Conservation (phyloP, 495 filamentous ascomycete genomes). For the Sphaerosporella brunnea region DNA sequence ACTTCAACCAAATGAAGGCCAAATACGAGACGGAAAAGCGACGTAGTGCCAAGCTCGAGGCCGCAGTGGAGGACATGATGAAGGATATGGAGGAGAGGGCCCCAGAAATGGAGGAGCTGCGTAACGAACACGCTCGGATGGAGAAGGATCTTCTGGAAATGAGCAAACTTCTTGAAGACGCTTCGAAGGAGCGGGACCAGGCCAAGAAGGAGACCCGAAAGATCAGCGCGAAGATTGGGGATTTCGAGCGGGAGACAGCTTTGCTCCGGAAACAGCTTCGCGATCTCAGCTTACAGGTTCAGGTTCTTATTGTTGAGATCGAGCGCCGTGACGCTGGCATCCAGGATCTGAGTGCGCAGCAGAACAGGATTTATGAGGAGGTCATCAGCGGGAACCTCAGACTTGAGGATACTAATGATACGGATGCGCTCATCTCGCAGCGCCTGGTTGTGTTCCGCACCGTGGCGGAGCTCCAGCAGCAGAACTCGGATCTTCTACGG, state of each 20-base stretch:
- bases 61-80: slow-evolving; percentile 65
- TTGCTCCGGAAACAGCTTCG: slow-evolving; percentile 75
- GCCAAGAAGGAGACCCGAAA: slow-evolving; percentile 48
- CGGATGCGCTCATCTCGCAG: slow-evolving; percentile 70
- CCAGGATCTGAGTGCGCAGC: slow-evolving; percentile 45
- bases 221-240: slow-evolving; percentile 52
- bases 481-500: slow-evolving; percentile 67
- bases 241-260: slow-evolving; percentile 51
- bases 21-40: slow-evolving; percentile 48
- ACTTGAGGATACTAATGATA: slow-evolving; percentile 56
- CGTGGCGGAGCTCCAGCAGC: slow-evolving; percentile 66
- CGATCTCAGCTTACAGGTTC: slow-evolving; percentile 75
- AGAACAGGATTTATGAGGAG: slow-evolving; percentile 45
- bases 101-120: slow-evolving; percentile 48
- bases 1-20: slow-evolving; percentile 43
- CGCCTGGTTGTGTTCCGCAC: slow-evolving; percentile 67
- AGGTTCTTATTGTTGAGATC: slow-evolving; percentile 68
- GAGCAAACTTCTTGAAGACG: slow-evolving; percentile 46
- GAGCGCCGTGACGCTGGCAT: slow-evolving; percentile 63
- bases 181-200: slow-evolving; percentile 40
- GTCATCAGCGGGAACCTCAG: slow-evolving; percentile 47
- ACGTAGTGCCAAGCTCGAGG: slow-evolving; percentile 48
- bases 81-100: slow-evolving; percentile 48
- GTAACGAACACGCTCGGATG: slow-evolving; percentile 50
- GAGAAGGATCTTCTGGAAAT: slow-evolving; percentile 58